These are phyloP conservation scores for Myriosclerotinia curreyana DNA, from an alignment of 2,329 filamentous ascomycete species.

Conservation along the genomic window DNA sequence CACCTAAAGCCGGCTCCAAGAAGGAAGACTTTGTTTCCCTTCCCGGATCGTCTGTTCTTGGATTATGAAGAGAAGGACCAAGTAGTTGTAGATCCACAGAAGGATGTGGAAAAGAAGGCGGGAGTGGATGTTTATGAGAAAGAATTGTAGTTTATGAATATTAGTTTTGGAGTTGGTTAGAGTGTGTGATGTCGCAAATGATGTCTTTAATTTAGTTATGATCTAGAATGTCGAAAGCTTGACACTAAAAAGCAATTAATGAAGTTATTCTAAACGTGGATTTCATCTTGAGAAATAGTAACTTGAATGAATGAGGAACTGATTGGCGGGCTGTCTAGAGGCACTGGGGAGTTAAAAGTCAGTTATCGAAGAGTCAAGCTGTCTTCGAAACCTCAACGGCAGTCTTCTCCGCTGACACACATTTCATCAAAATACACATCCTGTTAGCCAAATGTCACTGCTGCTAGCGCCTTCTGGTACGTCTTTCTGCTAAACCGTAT, in stretches of 20 bases:
- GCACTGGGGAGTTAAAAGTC: no score
- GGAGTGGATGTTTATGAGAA: constrained; percentile 2
- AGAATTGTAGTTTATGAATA: background rate
- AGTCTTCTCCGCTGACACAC: constrained; percentile 46
- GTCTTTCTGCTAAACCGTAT: constrained; percentile 43
- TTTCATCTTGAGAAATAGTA: no score
- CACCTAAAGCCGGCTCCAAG: constrained; percentile 21
- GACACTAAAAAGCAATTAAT: background rate
- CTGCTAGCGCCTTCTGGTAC: constrained; percentile 42
- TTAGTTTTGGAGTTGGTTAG: background rate
- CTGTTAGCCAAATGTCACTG: no score
- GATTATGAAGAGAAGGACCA: constrained; percentile 2
- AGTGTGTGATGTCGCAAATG: background rate
- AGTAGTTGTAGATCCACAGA: background rate
- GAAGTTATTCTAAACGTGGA: background rate
- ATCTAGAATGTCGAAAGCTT: background rate
- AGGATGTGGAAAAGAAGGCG: constrained; percentile 12
- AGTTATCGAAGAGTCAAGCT: no score
- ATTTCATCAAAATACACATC: constrained; percentile 41
- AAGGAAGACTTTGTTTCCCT: constrained; percentile 25
- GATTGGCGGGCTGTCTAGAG: no score
- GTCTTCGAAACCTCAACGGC: constrained; percentile 37
- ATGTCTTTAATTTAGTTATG: background rate
- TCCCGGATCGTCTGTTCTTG: constrained; percentile 22
- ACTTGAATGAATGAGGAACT: no score